Evolutionary conservation across 106 monocot genomes (phyloP).

Genomic region (Acanthochlamys bracteata): DNA sequence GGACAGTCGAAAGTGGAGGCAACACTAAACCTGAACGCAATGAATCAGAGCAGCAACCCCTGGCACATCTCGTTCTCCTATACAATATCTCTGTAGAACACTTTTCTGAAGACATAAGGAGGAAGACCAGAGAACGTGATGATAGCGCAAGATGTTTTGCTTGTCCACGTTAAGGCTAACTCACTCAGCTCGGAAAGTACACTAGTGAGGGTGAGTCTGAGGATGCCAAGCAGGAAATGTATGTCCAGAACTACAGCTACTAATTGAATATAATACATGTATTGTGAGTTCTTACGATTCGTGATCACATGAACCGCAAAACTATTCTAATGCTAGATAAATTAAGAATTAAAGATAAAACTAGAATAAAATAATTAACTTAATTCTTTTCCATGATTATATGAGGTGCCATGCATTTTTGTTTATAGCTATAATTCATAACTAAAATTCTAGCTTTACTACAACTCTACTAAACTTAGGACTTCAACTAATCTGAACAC

Average conservation of each 20-base stretch:
- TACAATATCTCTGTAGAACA: constrained; percentile 70
- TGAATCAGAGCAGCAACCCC: constrained; percentile 71
- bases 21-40: constrained; percentile 71
- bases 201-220: constrained; percentile 58
- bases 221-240: constrained; percentile 63
- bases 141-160: constrained; percentile 59
- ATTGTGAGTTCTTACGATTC: no score
- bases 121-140: constrained; percentile 69
- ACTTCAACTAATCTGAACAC: no score
- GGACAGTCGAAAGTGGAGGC: constrained; percentile 84
- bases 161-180: constrained; percentile 52
- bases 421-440: no score
- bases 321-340: no score
- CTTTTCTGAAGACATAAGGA: constrained; percentile 81
- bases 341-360: no score
- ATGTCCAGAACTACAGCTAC: constrained; percentile 66
- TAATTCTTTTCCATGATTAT: no score
- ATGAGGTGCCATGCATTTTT: no score
- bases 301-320: no score
- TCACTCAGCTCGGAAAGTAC: constrained; percentile 77
- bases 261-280: constrained; percentile 5
- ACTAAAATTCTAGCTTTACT: no score
- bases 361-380: no score
- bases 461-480: no score
- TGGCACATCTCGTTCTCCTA: constrained; percentile 89